A percentile compares a stretch with the other conserved stretches of the same genome.
These are phyloP conservation scores for Coemansia erecta DNA, from an alignment of 192 early-diverging fungal genomes.

Conservation along the genomic window DNA sequence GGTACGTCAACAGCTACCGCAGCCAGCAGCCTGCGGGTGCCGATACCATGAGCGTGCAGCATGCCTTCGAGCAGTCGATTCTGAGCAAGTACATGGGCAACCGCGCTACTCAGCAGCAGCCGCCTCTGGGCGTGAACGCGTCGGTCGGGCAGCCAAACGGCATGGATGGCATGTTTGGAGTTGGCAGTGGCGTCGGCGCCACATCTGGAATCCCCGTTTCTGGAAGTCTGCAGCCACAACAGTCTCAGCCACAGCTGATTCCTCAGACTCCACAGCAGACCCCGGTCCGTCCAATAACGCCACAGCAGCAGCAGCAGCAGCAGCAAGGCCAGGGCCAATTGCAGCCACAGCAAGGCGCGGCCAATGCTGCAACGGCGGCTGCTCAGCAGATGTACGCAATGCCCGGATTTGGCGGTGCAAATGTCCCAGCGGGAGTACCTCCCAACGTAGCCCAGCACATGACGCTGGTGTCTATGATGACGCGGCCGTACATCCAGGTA, in stretches of 20 bases:
- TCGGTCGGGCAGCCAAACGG: background rate
- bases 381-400: slow-evolving; percentile 12
- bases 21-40: slow-evolving; percentile 7
- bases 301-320: slow-evolving; percentile 14
- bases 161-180: background rate
- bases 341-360: slow-evolving; percentile 1
- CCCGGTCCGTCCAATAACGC: background rate
- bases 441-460: slow-evolving; percentile 22
- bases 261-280: slow-evolving; percentile 1
- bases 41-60: slow-evolving; percentile 9
- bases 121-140: background rate
- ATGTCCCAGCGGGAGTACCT: background rate
- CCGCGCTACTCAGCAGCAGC: slow-evolving; percentile 11
- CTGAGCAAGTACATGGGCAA: slow-evolving; percentile 10
- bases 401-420: background rate
- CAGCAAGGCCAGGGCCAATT: background rate
- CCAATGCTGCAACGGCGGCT: background rate
- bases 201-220: background rate
- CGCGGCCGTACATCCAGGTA: slow-evolving; percentile 16
- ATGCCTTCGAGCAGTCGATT: slow-evolving; percentile 19
- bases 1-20: slow-evolving; percentile 16
- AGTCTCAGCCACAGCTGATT: slow-evolving; percentile 10
- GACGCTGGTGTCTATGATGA: slow-evolving; percentile 22
- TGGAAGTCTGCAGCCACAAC: too few relatives aligned
- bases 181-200: background rate